Conservation (phyloP, 331 rosid genomes). For the Saraca asoca region DNA sequence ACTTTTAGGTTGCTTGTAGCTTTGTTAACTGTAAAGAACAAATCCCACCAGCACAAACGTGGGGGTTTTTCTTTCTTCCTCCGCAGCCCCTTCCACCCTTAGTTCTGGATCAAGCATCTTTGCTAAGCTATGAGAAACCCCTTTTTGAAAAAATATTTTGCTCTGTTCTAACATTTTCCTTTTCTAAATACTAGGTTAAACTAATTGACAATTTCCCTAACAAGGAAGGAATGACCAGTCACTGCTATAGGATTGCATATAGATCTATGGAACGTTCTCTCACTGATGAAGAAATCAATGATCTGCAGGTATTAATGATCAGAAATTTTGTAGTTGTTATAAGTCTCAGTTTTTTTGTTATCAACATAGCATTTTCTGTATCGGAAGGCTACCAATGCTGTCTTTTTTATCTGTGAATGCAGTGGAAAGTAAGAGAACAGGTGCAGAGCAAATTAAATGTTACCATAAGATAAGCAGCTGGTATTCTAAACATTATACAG, state of each 20-base stretch:
- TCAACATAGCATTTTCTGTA: too few species aligned
- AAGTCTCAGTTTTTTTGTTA: constrained; percentile 15
- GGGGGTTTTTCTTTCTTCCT: not conserved
- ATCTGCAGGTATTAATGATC: constrained; percentile 64
- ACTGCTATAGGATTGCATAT: constrained; percentile 89
- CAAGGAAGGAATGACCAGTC: constrained; percentile 94
- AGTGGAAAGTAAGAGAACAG: constrained; percentile 87
- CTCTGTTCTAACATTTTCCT: constrained; percentile 18
- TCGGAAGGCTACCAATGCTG: constrained; percentile 20
- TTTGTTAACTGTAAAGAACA: not conserved
- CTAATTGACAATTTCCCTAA: constrained; percentile 92
- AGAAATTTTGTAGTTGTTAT: constrained; percentile 6
- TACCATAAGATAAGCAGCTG: constrained; percentile 62
- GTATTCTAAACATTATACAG: not conserved
- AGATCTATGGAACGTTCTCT: constrained; percentile 96
- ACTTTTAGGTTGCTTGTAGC: not conserved
- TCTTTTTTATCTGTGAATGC: constrained; percentile 38
- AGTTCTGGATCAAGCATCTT: not conserved
- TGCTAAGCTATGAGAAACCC: not conserved
- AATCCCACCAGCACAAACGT: not conserved
- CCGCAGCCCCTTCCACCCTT: not conserved
- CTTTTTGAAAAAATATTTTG: not conserved
- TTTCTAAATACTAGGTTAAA: constrained; percentile 62
- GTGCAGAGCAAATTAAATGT: constrained; percentile 79
- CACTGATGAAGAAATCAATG: constrained; percentile 88